Evolutionary conservation across 768 basidiomycete species (phyloP).

Genomic region (Crassisporium funariophilum): DNA sequence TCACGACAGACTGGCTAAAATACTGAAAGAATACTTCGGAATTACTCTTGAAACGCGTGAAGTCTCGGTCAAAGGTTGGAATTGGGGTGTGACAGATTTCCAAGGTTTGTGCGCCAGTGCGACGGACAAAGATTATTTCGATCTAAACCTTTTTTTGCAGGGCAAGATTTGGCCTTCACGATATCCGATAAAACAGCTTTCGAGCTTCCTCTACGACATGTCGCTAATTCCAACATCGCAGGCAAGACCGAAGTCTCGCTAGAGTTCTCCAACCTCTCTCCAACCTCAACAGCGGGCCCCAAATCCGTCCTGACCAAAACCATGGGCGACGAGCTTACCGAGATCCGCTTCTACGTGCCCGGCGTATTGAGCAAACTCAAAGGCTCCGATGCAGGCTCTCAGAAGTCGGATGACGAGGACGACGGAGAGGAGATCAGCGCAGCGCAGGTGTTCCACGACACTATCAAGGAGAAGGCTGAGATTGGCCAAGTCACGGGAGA

Average conservation of each 20-base stretch:
- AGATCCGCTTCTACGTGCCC: slow-evolving; percentile 96
- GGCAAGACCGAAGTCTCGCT: slow-evolving; percentile 98
- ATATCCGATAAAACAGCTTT: slow-evolving; percentile 88
- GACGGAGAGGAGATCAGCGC: slow-evolving; percentile 84
- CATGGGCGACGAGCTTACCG: slow-evolving; percentile 84
- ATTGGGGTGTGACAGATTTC: slow-evolving; percentile 96
- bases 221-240: slow-evolving; percentile 97
- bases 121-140: not conserved
- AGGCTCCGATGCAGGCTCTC: slow-evolving; percentile 73
- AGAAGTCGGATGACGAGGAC: slow-evolving; percentile 71
- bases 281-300: slow-evolving; percentile 24
- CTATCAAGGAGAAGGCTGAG: slow-evolving; percentile 94
- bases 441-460: slow-evolving; percentile 95
- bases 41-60: slow-evolving; percentile 86
- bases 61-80: slow-evolving; percentile 92
- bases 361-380: slow-evolving; percentile 64
- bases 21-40: slow-evolving; percentile 87
- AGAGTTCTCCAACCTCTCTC: slow-evolving; percentile 72
- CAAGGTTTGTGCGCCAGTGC: slow-evolving; percentile 60
- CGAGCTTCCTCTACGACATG: slow-evolving; percentile 81
- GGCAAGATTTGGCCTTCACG: slow-evolving; percentile 88
- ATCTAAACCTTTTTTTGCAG: slow-evolving; percentile 43
- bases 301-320: slow-evolving; percentile 38
- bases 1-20: slow-evolving; percentile 77
- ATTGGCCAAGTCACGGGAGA: slow-evolving; percentile 92